Evolutionary conservation across 768 basidiomycete genomes (phyloP), one percentile per base, ranked within the genome.

Genomic region (Panellus pusillus): DNA sequence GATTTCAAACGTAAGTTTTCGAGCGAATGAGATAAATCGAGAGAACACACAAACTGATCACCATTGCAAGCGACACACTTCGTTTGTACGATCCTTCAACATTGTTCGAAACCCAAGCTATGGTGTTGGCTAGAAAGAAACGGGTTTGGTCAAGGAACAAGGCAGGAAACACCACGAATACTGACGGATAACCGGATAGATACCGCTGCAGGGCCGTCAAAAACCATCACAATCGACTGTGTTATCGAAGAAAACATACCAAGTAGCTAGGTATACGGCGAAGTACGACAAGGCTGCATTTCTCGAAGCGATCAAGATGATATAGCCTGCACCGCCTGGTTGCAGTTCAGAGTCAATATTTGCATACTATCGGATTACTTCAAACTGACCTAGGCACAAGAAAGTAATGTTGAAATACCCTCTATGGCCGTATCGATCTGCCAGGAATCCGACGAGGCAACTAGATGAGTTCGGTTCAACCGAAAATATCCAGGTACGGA

Each of bases 81-180:
- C 88, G 84, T 66, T 90, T 90, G 69, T 89, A 90, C 3, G 80
- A 77, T 13, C 88, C 87, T 68, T 89, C 86, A 13, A 86, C 76
- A 63, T 87, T 90, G 63, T 89, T 88, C 17, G 82, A 81, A 18
- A 81, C 79, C 79, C 79, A 80, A 4, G 77, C 77, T 60, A 82
- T 74, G 1, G 80, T 78, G 61, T 86, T 86, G 12, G 84, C 84
- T 85, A 20, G n/a, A 53, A 17, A 50, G 18, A 27, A 14, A 47
- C 6, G 24, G 17, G n/a, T 41, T 17, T 17, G 19, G 39, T 20
- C 9, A 31, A 47, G 27, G 52, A 44, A 45, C n/a, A 4, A 20
- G 47, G n/a, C 39, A 29, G n/a, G 3, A 37, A 27, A n/a, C 14
- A 9, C 11, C 36, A 44, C 3, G 9, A 37, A 18, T 52, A 41